phyloP scores from a whole-genome alignment of 2,329 filamentous ascomycete species.

The Parastagonospora nodorum region DNA sequence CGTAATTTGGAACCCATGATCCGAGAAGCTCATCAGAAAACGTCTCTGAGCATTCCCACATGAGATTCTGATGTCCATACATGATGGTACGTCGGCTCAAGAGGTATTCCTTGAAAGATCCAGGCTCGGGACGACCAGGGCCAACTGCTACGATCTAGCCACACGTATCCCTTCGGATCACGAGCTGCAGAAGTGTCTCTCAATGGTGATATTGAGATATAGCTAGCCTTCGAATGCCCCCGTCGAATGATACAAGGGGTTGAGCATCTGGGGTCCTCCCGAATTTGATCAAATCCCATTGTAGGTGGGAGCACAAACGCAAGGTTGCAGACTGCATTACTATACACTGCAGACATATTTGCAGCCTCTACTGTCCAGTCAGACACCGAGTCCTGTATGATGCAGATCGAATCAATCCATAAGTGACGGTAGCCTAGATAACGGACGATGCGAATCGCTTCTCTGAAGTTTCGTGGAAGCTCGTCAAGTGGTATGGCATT shows the following conservation, averaged over 20 bases:
- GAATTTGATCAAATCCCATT: background rate
- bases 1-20: background rate
- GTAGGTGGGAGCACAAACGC: slow-evolving; percentile 7
- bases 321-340: slow-evolving; percentile 14
- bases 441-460: slow-evolving; percentile 19
- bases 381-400: slow-evolving; percentile 16
- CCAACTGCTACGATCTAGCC: slow-evolving; percentile 1
- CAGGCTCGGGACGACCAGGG: slow-evolving; percentile 19
- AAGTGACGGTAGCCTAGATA: slow-evolving; percentile 18
- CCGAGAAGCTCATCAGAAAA: slow-evolving; percentile 16
- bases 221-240: no score
- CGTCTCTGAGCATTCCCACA: slow-evolving; percentile 15
- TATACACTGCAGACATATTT: slow-evolving; percentile 15
- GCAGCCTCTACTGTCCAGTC: slow-evolving; percentile 15
- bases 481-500: background rate
- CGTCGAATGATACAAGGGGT: slow-evolving; percentile 10
- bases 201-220: no score
- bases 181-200: background rate
- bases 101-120: slow-evolving; percentile 26
- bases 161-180: no score
- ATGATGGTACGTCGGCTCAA: slow-evolving; percentile 15
- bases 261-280: slow-evolving; percentile 7
- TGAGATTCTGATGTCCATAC: slow-evolving; percentile 11
- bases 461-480: slow-evolving; percentile 16
- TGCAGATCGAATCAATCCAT: slow-evolving; percentile 29